A percentile compares a stretch with the other conserved stretches of the same genome.
These are phyloP conservation scores for Castanea mollissima DNA, from an alignment of 306 rosid species.

Conservation along the genomic window DNA sequence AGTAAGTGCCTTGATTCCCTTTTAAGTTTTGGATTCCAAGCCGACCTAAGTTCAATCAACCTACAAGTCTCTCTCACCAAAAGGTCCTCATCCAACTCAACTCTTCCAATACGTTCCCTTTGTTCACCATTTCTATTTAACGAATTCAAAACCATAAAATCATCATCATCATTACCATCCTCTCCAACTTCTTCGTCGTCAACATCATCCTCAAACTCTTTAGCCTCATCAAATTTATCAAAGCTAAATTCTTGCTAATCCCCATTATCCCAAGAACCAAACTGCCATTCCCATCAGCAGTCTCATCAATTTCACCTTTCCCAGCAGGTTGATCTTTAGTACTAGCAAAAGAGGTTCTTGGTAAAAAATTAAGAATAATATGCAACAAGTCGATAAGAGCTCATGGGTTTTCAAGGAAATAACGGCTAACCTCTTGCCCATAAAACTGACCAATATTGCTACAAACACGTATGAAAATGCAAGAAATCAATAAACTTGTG, in stretches of 20 bases:
- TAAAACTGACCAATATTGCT: constrained; percentile 22
- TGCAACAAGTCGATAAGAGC: neutral
- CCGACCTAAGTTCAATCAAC: too few relatives aligned
- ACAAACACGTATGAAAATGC: neutral
- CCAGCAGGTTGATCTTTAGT: constrained; percentile 19
- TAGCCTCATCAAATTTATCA: constrained; percentile 17
- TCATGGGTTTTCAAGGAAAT: constrained; percentile 23
- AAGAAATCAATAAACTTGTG: neutral
- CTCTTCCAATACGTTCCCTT: too few relatives aligned
- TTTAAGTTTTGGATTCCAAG: too few relatives aligned
- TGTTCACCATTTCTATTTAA: too few relatives aligned
- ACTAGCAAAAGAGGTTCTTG: constrained; percentile 25
- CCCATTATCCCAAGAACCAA: constrained; percentile 34
- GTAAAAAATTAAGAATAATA: constrained; percentile 29
- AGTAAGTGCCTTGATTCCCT: neutral
- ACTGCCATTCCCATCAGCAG: constrained; percentile 15
- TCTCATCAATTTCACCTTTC: constrained; percentile 2
- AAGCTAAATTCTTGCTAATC: constrained; percentile 9
- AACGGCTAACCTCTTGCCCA: constrained; percentile 12
- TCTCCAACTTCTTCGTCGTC: too few relatives aligned
- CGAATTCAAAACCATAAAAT: too few relatives aligned
- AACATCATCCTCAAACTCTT: neutral
- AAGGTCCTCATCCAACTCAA: too few relatives aligned
- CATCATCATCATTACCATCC: too few relatives aligned
- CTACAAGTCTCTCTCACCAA: too few relatives aligned